Evolutionary conservation across 1,284 basidiomycete species (phyloP).

Genomic region (Thelephora terrestris): DNA sequence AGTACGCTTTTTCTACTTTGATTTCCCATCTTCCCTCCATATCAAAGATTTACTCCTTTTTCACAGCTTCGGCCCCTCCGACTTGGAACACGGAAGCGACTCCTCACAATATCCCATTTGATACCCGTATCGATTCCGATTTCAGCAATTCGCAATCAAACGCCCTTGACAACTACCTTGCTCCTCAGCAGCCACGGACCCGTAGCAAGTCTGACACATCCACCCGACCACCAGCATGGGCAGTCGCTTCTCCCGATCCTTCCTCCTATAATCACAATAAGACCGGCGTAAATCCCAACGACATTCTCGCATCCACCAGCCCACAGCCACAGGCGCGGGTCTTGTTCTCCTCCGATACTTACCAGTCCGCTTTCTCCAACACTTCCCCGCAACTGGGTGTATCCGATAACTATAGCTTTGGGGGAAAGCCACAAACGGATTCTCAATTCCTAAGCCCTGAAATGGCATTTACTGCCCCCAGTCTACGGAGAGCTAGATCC

Average conservation of each 20-base stretch:
- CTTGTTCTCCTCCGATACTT: conserved; percentile 18
- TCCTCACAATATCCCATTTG: background rate
- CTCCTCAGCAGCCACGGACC: conserved; percentile 29
- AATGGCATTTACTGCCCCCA: conserved; percentile 11
- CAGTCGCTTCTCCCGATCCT: conserved; percentile 26
- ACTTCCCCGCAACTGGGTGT: conserved; percentile 16
- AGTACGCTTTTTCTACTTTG: background rate
- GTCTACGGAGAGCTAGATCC: conserved; percentile 32
- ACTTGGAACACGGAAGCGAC: background rate
- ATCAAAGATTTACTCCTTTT: background rate
- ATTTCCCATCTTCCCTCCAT: conserved; percentile 5
- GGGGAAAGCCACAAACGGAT: background rate
- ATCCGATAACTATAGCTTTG: background rate
- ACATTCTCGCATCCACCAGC: conserved; percentile 28
- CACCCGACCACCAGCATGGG: conserved; percentile 46
- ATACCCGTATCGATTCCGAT: background rate
- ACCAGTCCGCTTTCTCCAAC: conserved; percentile 21
- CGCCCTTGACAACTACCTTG: conserved; percentile 15
- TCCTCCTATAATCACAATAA: conserved; percentile 16
- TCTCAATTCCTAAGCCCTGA: conserved; percentile 40
- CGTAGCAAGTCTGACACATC: conserved; percentile 57
- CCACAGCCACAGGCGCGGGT: conserved; percentile 16
- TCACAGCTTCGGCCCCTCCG: background rate
- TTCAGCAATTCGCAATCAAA: background rate
- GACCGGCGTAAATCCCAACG: conserved; percentile 33